Percentiles rank a stretch among this genome's conserved stretches.
Evolutionary conservation across 345 rosid species (phyloP).

Genomic region (Acer negundo): DNA sequence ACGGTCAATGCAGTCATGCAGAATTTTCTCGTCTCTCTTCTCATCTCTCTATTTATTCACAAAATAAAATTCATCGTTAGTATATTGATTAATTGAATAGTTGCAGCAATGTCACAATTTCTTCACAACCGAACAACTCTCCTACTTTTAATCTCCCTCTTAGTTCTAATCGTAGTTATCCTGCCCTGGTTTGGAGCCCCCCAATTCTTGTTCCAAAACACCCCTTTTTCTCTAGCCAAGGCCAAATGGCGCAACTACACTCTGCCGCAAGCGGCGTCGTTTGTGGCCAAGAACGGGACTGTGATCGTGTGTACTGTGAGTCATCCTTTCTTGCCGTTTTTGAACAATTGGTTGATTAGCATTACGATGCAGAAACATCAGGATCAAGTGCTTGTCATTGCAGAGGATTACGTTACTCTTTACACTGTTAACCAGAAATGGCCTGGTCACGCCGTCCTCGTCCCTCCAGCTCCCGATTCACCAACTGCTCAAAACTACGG

Average conservation of each 20-base stretch:
- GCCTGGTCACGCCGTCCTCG: conserved; percentile 96
- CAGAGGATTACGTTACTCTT: conserved; percentile 93
- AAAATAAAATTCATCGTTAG: too few species aligned
- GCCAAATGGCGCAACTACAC: conserved; percentile 76
- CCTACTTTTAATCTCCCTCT: conserved; percentile 51
- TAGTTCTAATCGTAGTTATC: conserved; percentile 72
- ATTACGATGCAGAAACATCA: conserved; percentile 74
- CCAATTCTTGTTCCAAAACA: conserved; percentile 39
- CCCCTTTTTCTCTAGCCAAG: conserved; percentile 37
- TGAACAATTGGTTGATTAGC: conserved; percentile 85
- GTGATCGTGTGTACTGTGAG: conserved; percentile 81
- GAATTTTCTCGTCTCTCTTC: too few species aligned
- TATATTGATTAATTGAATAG: too few species aligned
- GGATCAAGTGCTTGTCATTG: conserved; percentile 82
- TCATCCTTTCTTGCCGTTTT: conserved; percentile 80
- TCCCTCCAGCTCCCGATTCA: conserved; percentile 79
- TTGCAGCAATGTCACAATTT: conserved; percentile 29
- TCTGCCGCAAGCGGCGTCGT: conserved; percentile 61
- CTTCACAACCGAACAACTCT: conserved; percentile 61
- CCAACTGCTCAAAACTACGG: conserved; percentile 89
- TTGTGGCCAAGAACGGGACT: conserved; percentile 75
- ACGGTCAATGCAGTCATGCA: too few species aligned
- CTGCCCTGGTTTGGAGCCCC: conserved; percentile 74
- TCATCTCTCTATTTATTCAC: too few species aligned
- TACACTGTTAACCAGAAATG: conserved; percentile 71